Conservation (phyloP, 2,329 filamentous ascomycete genomes). For the Nectriaceae sp. region DNA sequence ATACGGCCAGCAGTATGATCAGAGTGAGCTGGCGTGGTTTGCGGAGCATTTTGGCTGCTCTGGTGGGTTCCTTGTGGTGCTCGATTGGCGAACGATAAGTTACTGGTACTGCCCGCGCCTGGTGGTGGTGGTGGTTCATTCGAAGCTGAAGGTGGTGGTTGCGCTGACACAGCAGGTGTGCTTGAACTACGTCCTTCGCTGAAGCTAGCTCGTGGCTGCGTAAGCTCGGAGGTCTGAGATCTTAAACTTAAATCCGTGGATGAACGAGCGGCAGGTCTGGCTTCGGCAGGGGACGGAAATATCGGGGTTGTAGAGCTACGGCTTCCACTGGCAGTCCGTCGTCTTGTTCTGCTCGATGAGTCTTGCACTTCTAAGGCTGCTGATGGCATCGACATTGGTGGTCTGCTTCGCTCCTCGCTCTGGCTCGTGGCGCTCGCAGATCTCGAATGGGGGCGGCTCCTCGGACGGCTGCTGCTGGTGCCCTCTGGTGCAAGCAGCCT, state of each 20-base stretch:
- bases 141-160: slow-evolving; percentile 24
- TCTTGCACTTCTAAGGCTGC: slow-evolving; percentile 36
- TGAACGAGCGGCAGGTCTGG: slow-evolving; percentile 59
- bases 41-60: slow-evolving; percentile 5
- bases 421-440: slow-evolving; percentile 45
- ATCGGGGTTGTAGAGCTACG: slow-evolving; percentile 56
- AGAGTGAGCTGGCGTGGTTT: slow-evolving; percentile 15
- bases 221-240: slow-evolving; percentile 41
- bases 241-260: slow-evolving; percentile 62
- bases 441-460: slow-evolving; percentile 45
- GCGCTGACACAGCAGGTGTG: slow-evolving; percentile 33
- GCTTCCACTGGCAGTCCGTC: slow-evolving; percentile 56
- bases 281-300: slow-evolving; percentile 42
- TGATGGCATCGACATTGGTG: slow-evolving; percentile 39
- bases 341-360: slow-evolving; percentile 36
- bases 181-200: slow-evolving; percentile 46
- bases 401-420: slow-evolving; percentile 52
- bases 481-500: slow-evolving; percentile 31
- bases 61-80: slow-evolving; percentile 29
- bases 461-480: slow-evolving; percentile 24
- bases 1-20: slow-evolving; percentile 23
- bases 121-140: slow-evolving; percentile 7
- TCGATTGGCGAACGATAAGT: slow-evolving; percentile 41
- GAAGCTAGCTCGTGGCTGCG: slow-evolving; percentile 40
- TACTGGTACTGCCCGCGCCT: slow-evolving; percentile 14